Conservation (phyloP, 805 yeast genomes). For the Pichia kluyveri region DNA sequence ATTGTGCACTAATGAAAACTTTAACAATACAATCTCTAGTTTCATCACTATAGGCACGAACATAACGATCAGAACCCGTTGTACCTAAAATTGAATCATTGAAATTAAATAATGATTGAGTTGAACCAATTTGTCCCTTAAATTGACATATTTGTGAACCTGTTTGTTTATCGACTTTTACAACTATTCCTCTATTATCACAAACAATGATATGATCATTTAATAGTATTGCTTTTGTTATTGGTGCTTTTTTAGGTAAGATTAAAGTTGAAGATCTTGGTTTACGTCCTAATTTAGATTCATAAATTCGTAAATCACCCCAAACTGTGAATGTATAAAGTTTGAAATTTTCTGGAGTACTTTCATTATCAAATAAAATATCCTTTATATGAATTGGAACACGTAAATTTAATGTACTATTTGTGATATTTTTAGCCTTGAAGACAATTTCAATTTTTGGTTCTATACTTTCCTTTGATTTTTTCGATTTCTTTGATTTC, state of each 20-base stretch:
- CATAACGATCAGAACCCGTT: conserved; percentile 84
- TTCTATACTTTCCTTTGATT: neutral
- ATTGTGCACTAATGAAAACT: conserved; percentile 68
- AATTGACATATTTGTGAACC: conserved; percentile 60
- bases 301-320: conserved; percentile 72
- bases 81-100: conserved; percentile 42
- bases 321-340: conserved; percentile 61
- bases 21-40: conserved; percentile 57
- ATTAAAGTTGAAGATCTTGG: conserved; percentile 48
- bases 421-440: conserved; percentile 75
- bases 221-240: conserved; percentile 16
- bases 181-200: conserved; percentile 61
- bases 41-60: conserved; percentile 62
- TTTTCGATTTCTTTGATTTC: neutral
- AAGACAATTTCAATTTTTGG: conserved; percentile 32
- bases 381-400: conserved; percentile 75
- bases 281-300: conserved; percentile 55
- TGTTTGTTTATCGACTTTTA: conserved; percentile 40
- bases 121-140: conserved; percentile 72
- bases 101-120: conserved; percentile 31
- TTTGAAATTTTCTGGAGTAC: conserved; percentile 33
- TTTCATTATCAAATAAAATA: conserved; percentile 34
- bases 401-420: conserved; percentile 66
- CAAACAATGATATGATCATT: conserved; percentile 50
- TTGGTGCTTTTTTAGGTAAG: conserved; percentile 14